phyloP scores from a whole-genome alignment of 139 green algal genomes.

The Coelastrella sp. region DNA sequence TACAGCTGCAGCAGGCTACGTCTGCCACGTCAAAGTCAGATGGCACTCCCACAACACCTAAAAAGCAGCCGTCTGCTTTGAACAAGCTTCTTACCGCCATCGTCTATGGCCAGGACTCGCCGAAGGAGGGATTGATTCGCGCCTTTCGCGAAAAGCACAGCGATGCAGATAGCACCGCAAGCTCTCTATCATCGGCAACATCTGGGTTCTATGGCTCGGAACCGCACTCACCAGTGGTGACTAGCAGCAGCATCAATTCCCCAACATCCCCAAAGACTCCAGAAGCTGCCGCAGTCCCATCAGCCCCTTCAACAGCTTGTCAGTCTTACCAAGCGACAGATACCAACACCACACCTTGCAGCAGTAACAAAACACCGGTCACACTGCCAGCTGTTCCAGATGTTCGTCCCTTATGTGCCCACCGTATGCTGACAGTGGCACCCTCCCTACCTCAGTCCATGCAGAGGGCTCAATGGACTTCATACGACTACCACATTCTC shows the following conservation, averaged over 20 bases:
- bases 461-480: slow-evolving; percentile 61
- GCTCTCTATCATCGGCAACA: not conserved
- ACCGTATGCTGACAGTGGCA: slow-evolving; percentile 20
- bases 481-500: slow-evolving; percentile 63
- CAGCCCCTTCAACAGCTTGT: too few species aligned
- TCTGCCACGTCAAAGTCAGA: not conserved
- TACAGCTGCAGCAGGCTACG: not conserved
- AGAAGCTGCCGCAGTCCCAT: too few species aligned
- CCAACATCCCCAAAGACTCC: too few species aligned
- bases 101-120: slow-evolving; percentile 24
- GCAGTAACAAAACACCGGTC: not conserved
- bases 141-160: slow-evolving; percentile 23
- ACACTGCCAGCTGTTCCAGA: not conserved
- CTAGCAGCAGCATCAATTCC: not conserved
- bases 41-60: too few species aligned
- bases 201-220: not conserved
- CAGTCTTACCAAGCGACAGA: too few species aligned
- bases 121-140: slow-evolving; percentile 33
- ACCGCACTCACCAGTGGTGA: not conserved
- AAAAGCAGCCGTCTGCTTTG: not conserved
- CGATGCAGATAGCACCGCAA: not conserved
- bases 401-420: not conserved
- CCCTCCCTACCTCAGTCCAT: slow-evolving; percentile 48
- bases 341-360: not conserved
- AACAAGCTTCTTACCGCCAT: slow-evolving; percentile 31